These are phyloP conservation scores for Wickerhamomyces kurtzmanii DNA, from an alignment of 805 yeast genomes.

Conservation along the genomic window DNA sequence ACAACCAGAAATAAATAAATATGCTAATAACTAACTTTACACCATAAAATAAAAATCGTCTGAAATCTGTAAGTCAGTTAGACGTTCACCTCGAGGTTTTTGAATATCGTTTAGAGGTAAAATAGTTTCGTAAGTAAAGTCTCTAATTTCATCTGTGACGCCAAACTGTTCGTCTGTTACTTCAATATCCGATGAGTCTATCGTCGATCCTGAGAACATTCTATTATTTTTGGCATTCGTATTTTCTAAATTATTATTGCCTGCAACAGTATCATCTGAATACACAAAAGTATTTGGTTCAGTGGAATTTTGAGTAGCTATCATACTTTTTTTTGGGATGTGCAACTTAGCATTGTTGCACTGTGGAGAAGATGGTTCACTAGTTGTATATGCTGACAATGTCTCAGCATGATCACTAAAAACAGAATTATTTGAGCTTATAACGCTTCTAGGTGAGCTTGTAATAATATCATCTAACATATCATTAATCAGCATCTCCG, in stretches of 20 bases:
- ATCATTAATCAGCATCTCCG: conserved; percentile 12
- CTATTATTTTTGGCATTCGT: conserved; percentile 2
- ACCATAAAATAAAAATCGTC: no score
- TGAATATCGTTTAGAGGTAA: conserved; percentile 10
- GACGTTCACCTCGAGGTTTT: no score
- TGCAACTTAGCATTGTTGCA: no score
- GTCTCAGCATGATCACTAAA: conserved; percentile 3
- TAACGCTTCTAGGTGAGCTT: conserved; percentile 1
- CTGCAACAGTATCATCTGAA: conserved; percentile 8
- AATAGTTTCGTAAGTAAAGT: conserved; percentile 14
- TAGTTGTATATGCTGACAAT: conserved; percentile 5
- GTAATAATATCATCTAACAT: conserved; percentile 9
- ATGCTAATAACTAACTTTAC: no score
- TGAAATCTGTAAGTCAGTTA: no score
- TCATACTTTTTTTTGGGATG: no score
- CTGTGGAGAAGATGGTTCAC: conserved; percentile 9
- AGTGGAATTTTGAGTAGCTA: conserved; percentile 4
- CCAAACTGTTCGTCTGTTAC: conserved; percentile 1
- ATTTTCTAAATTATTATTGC: conserved; percentile 8
- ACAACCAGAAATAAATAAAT: no score
- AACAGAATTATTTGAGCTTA: conserved; percentile 2
- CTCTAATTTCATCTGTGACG: conserved; percentile 4
- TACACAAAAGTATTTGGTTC: conserved; percentile 8
- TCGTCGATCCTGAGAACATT: conserved; percentile 11
- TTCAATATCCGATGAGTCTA: conserved; percentile 3